Base-by-base conservation (phyloP, 2,329 filamentous ascomycete genomes). In the Diplodia seriata region DNA sequence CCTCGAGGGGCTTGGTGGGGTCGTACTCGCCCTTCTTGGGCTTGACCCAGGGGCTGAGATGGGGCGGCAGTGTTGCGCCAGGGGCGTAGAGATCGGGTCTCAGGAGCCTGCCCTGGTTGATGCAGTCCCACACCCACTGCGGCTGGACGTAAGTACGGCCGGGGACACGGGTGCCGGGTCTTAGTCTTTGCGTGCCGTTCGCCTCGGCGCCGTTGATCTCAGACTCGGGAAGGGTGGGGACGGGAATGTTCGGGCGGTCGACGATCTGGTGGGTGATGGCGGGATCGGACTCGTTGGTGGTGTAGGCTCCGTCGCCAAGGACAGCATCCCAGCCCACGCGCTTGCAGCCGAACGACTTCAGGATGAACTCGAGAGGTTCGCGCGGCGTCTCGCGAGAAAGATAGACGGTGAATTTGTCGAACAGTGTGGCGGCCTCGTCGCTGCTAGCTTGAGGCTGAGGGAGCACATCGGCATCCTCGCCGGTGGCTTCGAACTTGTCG, bases 51-150 rank as follows among this genome's bases (percentile, higher is more conserved):
- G 95, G 95, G 79, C 94, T 98, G 73, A 99, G 81, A 85, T 99
- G 95, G 14, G 95, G 95, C 26, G 95, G 95, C 38, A 99, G 85
- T 72, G 92, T 90, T 20, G 94, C 91, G 20, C 95, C 95, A 1
- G 95, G 95, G 0, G 90, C 92, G 75, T 99, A 99, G 43, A 94
- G 81, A 76, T 97, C 93, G 38, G 94, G 88, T 71, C 91, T 87
- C 78, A 97, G 89, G 67, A 99, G 83, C 79, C 94, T 93, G 70
- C 93, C 92, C 55, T 95, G 92, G 78, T 99, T 99, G 78, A 97
- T 83, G 74, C 92, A 94, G 76, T 99, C 95, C 95, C 95, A 99
- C 4, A 99, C 89, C 94, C 96, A 99, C 78, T 99, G 95, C 23
- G 95, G 95, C 82, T 99, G 95, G 67, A 99, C 83, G 74, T 99